These are phyloP conservation scores for Fusarium agapanthi DNA, from an alignment of 2,329 filamentous ascomycete species.

Conservation along the genomic window DNA sequence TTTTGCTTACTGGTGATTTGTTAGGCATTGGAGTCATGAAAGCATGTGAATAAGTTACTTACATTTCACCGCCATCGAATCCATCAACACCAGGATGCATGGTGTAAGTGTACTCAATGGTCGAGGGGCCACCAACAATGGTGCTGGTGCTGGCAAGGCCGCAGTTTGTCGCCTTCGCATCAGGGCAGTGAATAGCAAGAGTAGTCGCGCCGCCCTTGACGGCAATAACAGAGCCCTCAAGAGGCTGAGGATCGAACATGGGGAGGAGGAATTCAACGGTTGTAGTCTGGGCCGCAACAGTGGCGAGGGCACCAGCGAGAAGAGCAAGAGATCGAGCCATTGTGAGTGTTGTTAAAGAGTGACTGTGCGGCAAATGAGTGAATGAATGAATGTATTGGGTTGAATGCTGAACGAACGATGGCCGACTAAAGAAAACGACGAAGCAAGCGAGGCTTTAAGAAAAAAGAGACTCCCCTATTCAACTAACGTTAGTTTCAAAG, in stretches of 20 bases:
- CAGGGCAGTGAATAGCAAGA: slow-evolving; percentile 41
- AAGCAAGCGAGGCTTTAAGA: not conserved
- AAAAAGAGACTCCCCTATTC: slow-evolving; percentile 9
- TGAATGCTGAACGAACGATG: slow-evolving; percentile 5
- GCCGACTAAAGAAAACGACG: not conserved
- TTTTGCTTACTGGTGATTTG: slow-evolving; percentile 23
- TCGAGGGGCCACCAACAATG: slow-evolving; percentile 29
- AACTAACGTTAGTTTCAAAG: not conserved
- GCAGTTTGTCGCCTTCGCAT: slow-evolving; percentile 37
- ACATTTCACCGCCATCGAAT: slow-evolving; percentile 28
- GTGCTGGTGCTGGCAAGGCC: slow-evolving; percentile 42
- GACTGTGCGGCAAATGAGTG: slow-evolving; percentile 25
- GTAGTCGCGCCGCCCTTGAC: slow-evolving; percentile 45
- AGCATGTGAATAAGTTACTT: not conserved
- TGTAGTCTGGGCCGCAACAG: slow-evolving; percentile 40
- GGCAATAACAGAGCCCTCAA: slow-evolving; percentile 45
- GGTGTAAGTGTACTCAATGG: slow-evolving; percentile 4
- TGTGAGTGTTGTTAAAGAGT: slow-evolving; percentile 10
- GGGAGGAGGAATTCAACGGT: slow-evolving; percentile 44
- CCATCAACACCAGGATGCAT: slow-evolving; percentile 4
- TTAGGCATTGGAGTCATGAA: not conserved
- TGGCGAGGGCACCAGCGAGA: slow-evolving; percentile 34
- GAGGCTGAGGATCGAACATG: slow-evolving; percentile 27
- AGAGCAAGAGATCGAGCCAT: slow-evolving; percentile 42
- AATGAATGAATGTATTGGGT: slow-evolving; percentile 30